These are phyloP conservation scores for Beauveria caledonica DNA, from an alignment of 2,329 filamentous ascomycete species.

Conservation along the genomic window DNA sequence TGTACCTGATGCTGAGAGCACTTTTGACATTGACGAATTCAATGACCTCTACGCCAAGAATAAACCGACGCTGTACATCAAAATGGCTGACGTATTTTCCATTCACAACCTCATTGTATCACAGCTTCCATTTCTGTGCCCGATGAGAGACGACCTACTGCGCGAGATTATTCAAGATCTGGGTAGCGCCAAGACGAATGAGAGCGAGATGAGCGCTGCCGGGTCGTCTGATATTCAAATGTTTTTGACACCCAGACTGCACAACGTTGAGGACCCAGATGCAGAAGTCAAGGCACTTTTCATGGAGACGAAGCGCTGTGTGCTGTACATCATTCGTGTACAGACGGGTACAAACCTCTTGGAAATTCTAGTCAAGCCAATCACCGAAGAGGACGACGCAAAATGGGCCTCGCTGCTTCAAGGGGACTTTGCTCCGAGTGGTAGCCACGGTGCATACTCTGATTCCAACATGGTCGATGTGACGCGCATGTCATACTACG, in stretches of 20 bases:
- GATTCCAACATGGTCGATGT: slow-evolving; percentile 83
- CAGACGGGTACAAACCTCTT: slow-evolving; percentile 89
- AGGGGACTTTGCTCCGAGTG: slow-evolving; percentile 67
- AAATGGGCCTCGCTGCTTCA: slow-evolving; percentile 75
- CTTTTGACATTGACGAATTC: slow-evolving; percentile 98
- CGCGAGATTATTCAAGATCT: slow-evolving; percentile 89
- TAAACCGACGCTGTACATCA: slow-evolving; percentile 98
- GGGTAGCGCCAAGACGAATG: slow-evolving; percentile 92
- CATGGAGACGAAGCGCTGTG: slow-evolving; percentile 96
- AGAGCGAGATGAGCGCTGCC: slow-evolving; percentile 82
- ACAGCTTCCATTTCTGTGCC: slow-evolving; percentile 71
- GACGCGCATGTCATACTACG: slow-evolving; percentile 78
- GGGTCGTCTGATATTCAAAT: slow-evolving; percentile 85
- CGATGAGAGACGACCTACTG: slow-evolving; percentile 74
- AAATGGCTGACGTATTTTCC: slow-evolving; percentile 94
- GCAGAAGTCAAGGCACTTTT: slow-evolving; percentile 86
- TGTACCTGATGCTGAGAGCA: slow-evolving; percentile 77
- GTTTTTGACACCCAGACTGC: slow-evolving; percentile 81
- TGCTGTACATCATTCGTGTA: slow-evolving; percentile 94
- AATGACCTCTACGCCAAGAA: slow-evolving; percentile 95
- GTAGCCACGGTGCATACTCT: slow-evolving; percentile 79
- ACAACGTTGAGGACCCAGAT: slow-evolving; percentile 86
- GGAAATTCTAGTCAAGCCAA: slow-evolving; percentile 88
- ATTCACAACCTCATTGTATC: slow-evolving; percentile 82
- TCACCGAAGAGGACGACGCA: slow-evolving; percentile 77